Percentiles rank a stretch among this genome's conserved stretches.
These are phyloP conservation scores for Kwoniella bestiolae DNA, from an alignment of 768 basidiomycete genomes.

Conservation along the genomic window DNA sequence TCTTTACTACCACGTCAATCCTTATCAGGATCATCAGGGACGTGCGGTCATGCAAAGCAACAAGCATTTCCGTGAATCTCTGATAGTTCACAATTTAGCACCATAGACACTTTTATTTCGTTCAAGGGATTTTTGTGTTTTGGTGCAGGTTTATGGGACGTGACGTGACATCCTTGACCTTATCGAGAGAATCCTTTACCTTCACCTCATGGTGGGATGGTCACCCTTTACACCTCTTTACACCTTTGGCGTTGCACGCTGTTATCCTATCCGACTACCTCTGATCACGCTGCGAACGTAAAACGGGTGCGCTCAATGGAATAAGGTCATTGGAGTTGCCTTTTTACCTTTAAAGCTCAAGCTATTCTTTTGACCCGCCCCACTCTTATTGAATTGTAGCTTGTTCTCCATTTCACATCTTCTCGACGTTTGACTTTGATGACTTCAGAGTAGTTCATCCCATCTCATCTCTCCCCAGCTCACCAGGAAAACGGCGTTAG, in stretches of 20 bases:
- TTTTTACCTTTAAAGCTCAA: slow-evolving; percentile 22
- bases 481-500: slow-evolving; percentile 12
- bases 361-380: slow-evolving; percentile 15
- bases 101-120: slow-evolving; percentile 1
- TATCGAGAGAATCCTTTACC: slow-evolving; percentile 5
- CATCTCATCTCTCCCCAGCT: neutral
- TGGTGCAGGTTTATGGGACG: slow-evolving; percentile 22
- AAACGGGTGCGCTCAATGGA: neutral
- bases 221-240: neutral
- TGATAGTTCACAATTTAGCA: slow-evolving; percentile 7
- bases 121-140: neutral
- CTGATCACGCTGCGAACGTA: slow-evolving; percentile 5
- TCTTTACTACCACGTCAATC: neutral
- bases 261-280: slow-evolving; percentile 17
- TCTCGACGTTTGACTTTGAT: neutral
- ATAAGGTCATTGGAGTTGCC: neutral
- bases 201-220: slow-evolving; percentile 9
- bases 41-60: neutral
- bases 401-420: slow-evolving; percentile 10
- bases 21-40: slow-evolving; percentile 9
- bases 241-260: slow-evolving; percentile 38
- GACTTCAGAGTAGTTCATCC: slow-evolving; percentile 16
- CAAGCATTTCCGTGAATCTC: neutral
- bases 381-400: slow-evolving; percentile 20
- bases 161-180: slow-evolving; percentile 19